Conservation (phyloP, 495 filamentous ascomycete species). For the Mytilinidion resinicola region DNA sequence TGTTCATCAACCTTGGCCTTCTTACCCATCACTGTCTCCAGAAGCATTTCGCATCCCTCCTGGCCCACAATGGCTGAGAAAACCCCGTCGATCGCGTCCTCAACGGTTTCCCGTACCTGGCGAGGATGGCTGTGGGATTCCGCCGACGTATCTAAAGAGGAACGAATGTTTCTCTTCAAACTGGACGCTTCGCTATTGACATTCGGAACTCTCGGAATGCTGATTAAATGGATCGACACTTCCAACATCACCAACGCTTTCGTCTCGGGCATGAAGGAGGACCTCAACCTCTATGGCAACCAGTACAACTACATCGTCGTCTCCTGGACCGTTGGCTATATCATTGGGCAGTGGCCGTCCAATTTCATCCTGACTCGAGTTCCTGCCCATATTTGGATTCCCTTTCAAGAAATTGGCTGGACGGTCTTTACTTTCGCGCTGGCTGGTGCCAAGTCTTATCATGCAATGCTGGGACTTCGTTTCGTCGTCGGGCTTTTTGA, state of each 20-base stretch:
- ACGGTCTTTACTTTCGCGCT: constrained; percentile 7
- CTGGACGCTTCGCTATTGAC: constrained; percentile 6
- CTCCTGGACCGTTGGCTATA: constrained; percentile 12
- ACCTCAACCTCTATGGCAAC: constrained; percentile 7
- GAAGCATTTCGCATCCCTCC: no score
- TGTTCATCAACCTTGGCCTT: no score
- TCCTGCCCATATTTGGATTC: constrained; percentile 8
- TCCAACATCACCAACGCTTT: constrained; percentile 11
- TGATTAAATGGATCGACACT: constrained; percentile 8
- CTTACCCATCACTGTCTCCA: no score
- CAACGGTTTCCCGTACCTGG: background rate
- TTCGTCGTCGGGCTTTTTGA: constrained; percentile 3
- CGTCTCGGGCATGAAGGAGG: constrained; percentile 15
- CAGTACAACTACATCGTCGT: constrained; percentile 7
- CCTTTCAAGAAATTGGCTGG: constrained; percentile 9
- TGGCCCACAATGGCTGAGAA: background rate
- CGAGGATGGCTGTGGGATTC: constrained; percentile 6
- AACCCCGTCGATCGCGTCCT: background rate
- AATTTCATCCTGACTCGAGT: constrained; percentile 8
- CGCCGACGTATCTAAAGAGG: constrained; percentile 5
- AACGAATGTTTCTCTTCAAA: constrained; percentile 8
- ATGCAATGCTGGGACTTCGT: background rate
- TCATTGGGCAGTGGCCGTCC: constrained; percentile 5
- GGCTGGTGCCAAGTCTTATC: constrained; percentile 3
- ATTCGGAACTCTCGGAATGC: constrained; percentile 6